phyloP scores from a whole-genome alignment of 257 asterid genomes.

The Orobanche coerulescens region DNA sequence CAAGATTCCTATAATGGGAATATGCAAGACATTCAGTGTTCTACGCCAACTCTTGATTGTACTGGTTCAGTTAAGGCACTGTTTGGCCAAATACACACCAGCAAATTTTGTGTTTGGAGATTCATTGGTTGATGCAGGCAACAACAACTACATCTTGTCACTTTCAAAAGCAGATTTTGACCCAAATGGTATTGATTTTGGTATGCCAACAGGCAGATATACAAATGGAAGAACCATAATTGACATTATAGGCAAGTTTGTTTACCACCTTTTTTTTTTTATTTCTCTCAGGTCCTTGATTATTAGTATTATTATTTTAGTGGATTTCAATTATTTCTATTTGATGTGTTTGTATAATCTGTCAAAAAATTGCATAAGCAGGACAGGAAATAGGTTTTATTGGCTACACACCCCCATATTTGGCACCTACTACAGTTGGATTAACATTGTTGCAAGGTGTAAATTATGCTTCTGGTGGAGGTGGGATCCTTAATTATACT shows the following conservation, averaged over 20 bases:
- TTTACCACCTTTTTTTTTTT: not conserved
- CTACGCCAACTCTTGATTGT: constrained; percentile 16
- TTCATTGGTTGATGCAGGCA: constrained; percentile 72
- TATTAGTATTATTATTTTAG: not conserved
- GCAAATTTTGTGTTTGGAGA: constrained; percentile 73
- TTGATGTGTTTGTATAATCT: not conserved
- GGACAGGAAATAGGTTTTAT: constrained; percentile 48
- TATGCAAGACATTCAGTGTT: not conserved
- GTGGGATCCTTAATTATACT: constrained; percentile 61
- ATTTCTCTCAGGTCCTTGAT: not conserved
- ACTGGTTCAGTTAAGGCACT: constrained; percentile 14
- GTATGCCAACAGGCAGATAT: constrained; percentile 63
- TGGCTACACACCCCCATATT: constrained; percentile 54
- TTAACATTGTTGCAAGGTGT: constrained; percentile 46
- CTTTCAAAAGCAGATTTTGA: constrained; percentile 61
- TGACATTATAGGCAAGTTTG: constrained; percentile 60
- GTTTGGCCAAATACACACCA: constrained; percentile 24
- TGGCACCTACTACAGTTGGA: constrained; percentile 62
- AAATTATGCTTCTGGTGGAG: constrained; percentile 79
- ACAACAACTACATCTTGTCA: constrained; percentile 59
- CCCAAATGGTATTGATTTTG: constrained; percentile 80
- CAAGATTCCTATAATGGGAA: constrained; percentile 26
- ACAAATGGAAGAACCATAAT: constrained; percentile 73
- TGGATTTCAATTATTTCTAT: not conserved
- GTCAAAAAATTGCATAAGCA: constrained; percentile 19